phyloP scores from a whole-genome alignment of 2,329 filamentous ascomycete species.

The Xylaria hypoxylon region DNA sequence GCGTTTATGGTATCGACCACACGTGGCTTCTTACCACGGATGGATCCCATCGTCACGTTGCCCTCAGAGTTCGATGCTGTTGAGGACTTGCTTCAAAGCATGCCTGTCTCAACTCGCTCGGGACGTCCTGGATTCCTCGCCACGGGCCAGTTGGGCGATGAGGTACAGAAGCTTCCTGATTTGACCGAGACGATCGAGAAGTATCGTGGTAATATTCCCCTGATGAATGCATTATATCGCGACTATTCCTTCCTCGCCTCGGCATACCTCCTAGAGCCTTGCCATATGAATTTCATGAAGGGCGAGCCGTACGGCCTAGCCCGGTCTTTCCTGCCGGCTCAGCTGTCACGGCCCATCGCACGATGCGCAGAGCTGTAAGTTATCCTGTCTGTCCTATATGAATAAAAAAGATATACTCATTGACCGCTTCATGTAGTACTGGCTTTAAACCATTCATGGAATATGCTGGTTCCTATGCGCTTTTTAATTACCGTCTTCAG shows the following conservation, averaged over 20 bases:
- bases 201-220: slow-evolving; percentile 77
- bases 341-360: slow-evolving; percentile 84
- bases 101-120: slow-evolving; percentile 77
- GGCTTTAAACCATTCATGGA: slow-evolving; percentile 95
- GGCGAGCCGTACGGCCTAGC: slow-evolving; percentile 83
- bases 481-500: slow-evolving; percentile 74
- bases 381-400: slow-evolving; percentile 8
- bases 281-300: slow-evolving; percentile 78
- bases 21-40: slow-evolving; percentile 78
- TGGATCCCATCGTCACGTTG: slow-evolving; percentile 70
- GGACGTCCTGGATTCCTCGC: slow-evolving; percentile 84
- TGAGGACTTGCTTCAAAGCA: slow-evolving; percentile 60
- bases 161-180: slow-evolving; percentile 80
- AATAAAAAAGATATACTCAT: background rate
- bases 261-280: slow-evolving; percentile 91
- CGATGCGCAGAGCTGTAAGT: slow-evolving; percentile 87
- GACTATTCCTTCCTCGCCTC: slow-evolving; percentile 94
- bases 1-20: slow-evolving; percentile 84
- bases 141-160: slow-evolving; percentile 77
- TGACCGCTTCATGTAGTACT: slow-evolving; percentile 54
- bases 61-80: slow-evolving; percentile 79
- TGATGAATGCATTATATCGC: slow-evolving; percentile 87
- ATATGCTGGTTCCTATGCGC: slow-evolving; percentile 76
- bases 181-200: slow-evolving; percentile 78
- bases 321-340: slow-evolving; percentile 76